Percentiles rank a stretch among this genome's conserved stretches.
These are phyloP conservation scores for Pseudogymnoascus sp. DNA, from an alignment of 2,329 filamentous ascomycete species.

Conservation along the genomic window DNA sequence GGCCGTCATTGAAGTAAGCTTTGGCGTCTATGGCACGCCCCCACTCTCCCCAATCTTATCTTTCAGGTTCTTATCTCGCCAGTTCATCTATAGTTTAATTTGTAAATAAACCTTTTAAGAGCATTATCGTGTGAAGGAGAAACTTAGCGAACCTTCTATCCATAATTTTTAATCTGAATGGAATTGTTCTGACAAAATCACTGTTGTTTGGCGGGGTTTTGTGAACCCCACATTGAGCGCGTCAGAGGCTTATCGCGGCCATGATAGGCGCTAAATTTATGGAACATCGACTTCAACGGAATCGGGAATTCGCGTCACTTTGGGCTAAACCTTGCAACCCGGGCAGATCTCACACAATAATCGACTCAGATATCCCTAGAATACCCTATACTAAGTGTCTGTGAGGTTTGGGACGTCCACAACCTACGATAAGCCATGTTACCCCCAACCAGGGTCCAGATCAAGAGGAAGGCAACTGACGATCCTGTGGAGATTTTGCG, in stretches of 20 bases:
- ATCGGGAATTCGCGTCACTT: background rate
- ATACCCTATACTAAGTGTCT: background rate
- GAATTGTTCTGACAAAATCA: background rate
- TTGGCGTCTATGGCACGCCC: background rate
- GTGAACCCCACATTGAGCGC: constrained; percentile 1
- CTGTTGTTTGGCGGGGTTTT: background rate
- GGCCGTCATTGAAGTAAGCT: constrained; percentile 1
- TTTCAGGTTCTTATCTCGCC: background rate
- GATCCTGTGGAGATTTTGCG: constrained; percentile 28
- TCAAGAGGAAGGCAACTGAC: constrained; percentile 29
- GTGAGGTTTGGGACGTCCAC: background rate
- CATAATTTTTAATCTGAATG: background rate
- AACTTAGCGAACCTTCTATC: background rate
- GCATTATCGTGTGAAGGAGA: background rate
- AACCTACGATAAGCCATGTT: constrained; percentile 11
- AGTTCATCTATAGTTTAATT: background rate
- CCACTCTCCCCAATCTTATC: background rate
- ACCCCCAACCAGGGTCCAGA: constrained; percentile 25
- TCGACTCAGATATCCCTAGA: background rate
- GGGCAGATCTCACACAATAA: background rate
- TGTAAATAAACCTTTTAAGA: background rate
- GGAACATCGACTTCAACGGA: constrained; percentile 3
- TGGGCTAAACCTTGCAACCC: background rate
- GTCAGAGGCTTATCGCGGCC: constrained; percentile 8
- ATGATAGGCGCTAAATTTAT: constrained; percentile 7